Base-by-base conservation (phyloP, 768 basidiomycete genomes). In the Kwoniella bestiolae region DNA sequence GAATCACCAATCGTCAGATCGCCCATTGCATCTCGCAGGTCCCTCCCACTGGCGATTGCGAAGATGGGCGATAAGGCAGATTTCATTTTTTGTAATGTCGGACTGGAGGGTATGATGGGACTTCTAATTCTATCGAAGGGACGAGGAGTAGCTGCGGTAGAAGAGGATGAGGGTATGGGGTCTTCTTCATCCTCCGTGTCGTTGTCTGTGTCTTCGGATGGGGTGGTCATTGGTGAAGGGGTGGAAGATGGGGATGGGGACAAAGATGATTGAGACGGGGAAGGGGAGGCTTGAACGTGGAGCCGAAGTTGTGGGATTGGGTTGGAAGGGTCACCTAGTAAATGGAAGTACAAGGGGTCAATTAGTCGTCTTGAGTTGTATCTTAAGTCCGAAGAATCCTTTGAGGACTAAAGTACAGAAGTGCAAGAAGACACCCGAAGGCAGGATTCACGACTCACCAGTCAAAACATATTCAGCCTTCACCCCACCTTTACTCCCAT, bases 391-490 rank as follows among this genome's bases (percentile, higher is more conserved):
- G n/a, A n/a, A n/a, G n/a, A n/a, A n/a, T n/a, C n/a, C n/a, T n/a
- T n/a, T n/a, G n/a, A n/a, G n/a, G n/a, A n/a, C n/a, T n/a, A n/a
- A n/a, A n/a, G n/a, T n/a, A n/a, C n/a, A n/a, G n/a, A n/a, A n/a
- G n/a, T n/a, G n/a, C n/a, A n/a, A n/a, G n/a, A n/a, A n/a, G n/a
- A n/a, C n/a, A n/a, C n/a, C n/a, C n/a, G n/a, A n/a, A n/a, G n/a
- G n/a, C n/a, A n/a, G n/a, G n/a, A n/a, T n/a, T n/a, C n/a, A n/a
- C n/a, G 9, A 6, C 80, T 67, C 31, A 82, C 83, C 83, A 16
- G 68, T 75, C 2, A 83, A 63, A 21, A 82, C 78, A 63, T 84
- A 84, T 55, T 82, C 82, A 26, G 83, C 83, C 55, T 79, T 80
- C 32, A 81, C 82, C 8, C 73, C 59, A 11, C 69, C 66, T 32